Evolutionary conservation across 257 asterid species (phyloP), one percentile per base, ranked within the genome.

Genomic region (Rubia yunnanensis): DNA sequence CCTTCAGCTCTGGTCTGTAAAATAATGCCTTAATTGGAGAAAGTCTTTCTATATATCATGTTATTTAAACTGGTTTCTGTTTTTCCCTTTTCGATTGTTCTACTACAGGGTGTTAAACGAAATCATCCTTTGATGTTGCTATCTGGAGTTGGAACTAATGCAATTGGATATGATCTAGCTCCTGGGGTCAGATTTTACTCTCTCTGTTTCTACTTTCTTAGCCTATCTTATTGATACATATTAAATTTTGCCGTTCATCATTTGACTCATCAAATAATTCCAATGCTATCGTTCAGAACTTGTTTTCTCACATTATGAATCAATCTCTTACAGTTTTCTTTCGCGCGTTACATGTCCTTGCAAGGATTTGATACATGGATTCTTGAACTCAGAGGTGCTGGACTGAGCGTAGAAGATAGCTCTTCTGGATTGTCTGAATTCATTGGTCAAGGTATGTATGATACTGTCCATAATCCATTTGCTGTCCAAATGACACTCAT

Each of bases 311-410:
- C 5, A 13, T 36, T 24, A 27, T 17, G 7, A 39, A 14, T 44
- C 7, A 57, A 63, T 20, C 39, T 58, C 35, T 35, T 64, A 63
- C 66, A 74, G 78, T 70, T 71, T 69, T 74, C 78, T 31, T 74
- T 74, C 65, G 78, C 74, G 36, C 71, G 78, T 10, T 69, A 64
- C 72, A 74, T 74, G 74, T 64, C 68, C 18, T 44, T 58, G 26
- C 64, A 74, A 64, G 78, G 78, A 64, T 74, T 74, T 38, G 78
- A 74, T 69, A 74, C 78, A 26, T 74, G 78, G 78, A 74, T 69
- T 64, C 74, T 74, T 14, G 78, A 74, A 58, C 30, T 69, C 36
- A 74, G 78, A 49, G 78, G 78, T 64, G 71, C 78, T 64, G 78
- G 78, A 50, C 69, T 74, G 74, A 73, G 77, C 11, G 34, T 27